A percentile compares a stretch with the other conserved stretches of the same genome.
Evolutionary conservation across 192 early-diverging fungal species (phyloP).

Genomic region (Funneliformis mosseae): DNA sequence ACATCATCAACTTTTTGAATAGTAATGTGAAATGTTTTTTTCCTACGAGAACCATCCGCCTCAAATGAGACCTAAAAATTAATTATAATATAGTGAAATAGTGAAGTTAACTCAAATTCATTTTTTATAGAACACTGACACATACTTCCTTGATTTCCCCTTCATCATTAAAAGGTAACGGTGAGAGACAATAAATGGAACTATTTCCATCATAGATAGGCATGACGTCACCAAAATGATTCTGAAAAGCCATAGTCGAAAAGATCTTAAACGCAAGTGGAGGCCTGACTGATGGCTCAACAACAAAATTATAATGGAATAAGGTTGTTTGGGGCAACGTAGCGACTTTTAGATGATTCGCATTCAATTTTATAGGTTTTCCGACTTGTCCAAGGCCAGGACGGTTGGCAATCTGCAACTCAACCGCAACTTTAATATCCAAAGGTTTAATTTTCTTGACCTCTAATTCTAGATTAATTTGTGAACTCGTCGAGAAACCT

Average conservation of each 20-base stretch:
- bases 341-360: constrained; percentile 1
- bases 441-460: not conserved
- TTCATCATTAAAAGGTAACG: constrained; percentile 14
- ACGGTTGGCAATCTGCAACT: not conserved
- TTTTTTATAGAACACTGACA: not conserved
- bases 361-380: not conserved
- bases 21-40: constrained; percentile 2
- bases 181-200: not conserved
- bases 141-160: not conserved
- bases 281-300: not conserved
- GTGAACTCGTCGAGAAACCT: not conserved
- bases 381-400: not conserved
- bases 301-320: constrained; percentile 23
- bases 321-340: not conserved
- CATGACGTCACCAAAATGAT: not conserved
- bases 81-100: not conserved
- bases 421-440: not conserved
- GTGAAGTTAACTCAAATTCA: too few species aligned
- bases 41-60: not conserved
- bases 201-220: constrained; percentile 17
- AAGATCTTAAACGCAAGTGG: constrained; percentile 5
- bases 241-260: not conserved
- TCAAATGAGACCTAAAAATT: not conserved
- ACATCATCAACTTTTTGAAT: constrained; percentile 1
- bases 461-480: not conserved